Evolutionary conservation across 140 eudicot genomes (phyloP).

Genomic region (Bidens hawaiensis): DNA sequence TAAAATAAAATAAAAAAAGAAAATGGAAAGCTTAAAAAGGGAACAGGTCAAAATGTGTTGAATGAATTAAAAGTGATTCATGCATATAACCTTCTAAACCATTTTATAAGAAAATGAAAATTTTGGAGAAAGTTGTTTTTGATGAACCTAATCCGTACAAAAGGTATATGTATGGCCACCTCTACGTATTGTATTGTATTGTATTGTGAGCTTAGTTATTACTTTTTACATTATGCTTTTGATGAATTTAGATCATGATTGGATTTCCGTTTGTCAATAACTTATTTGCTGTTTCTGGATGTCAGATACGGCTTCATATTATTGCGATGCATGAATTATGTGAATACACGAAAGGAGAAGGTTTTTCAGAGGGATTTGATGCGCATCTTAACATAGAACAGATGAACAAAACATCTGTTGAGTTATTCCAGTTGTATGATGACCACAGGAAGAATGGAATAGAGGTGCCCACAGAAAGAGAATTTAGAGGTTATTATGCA

Average conservation of each 20-base stretch:
- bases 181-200: constrained; percentile 7
- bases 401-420: constrained; percentile 99
- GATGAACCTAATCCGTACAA: neutral
- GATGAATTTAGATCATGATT: constrained; percentile 4
- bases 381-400: constrained; percentile 99
- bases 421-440: constrained; percentile 86
- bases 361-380: constrained; percentile 98
- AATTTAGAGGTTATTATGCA: constrained; percentile 98
- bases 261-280: constrained; percentile 9
- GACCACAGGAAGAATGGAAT: constrained; percentile 93
- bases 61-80: neutral
- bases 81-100: neutral
- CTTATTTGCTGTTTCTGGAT: constrained; percentile 10
- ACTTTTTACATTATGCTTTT: neutral
- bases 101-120: neutral
- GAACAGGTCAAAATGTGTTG: neutral
- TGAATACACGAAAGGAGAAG: constrained; percentile 91
- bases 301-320: constrained; percentile 93
- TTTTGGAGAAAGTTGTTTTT: neutral
- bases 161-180: neutral
- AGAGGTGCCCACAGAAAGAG: constrained; percentile 79
- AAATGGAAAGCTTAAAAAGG: neutral
- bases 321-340: constrained; percentile 97
- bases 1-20: neutral
- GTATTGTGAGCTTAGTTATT: neutral